Base-by-base conservation (phyloP, 805 yeast species). In the Tetrapisispora arboricola region DNA sequence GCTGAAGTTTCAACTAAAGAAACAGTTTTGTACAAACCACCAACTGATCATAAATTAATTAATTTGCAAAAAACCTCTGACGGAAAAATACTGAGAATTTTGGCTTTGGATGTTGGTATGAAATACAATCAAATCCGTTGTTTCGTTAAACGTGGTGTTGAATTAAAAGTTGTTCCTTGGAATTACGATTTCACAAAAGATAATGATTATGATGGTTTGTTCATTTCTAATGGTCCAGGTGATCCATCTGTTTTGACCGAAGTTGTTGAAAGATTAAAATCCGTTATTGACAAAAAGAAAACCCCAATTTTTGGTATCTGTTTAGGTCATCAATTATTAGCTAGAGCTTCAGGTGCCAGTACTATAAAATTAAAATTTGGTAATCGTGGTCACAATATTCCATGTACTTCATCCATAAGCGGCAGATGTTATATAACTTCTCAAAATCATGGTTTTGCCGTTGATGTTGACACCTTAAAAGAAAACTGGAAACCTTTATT, bases 381-480 rank as follows among this genome's bases (percentile, higher is more conserved):
- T 78, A 92, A 92, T 75, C 87, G 98, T 74, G 98, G 96, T 58
- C 98, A 92, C 68, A 92, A 92, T 66, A 92, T 92, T 54, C 98
- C 98, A 45, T 84, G 92, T 70, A 84, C 94, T 52, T 87, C 83
- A 49, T 74, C 80, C 50, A 80, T 77, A 48, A 83, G 92, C 46
- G 98, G 98, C 38, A 77, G 94, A 66, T 92, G 98, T 73, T 90
- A 92, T 71, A 92, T 92, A 66, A 92, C 98, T 22, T 90, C 97
- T 36, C 98, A 92, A 72, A 92, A 92, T 66, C 99, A 92, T 66
- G 99, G 99, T 69, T 92, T 71, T 63, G 99, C 98, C 39, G 98
- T 92, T 46, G 96, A 92, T 62, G 75, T 78, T 39, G 62, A 71
- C 28, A 76, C 96, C 39, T 75, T 92, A 62, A 55, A 77, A 12